Evolutionary conservation across 257 asterid genomes (phyloP).

Genomic region (Forsythia suspensa): DNA sequence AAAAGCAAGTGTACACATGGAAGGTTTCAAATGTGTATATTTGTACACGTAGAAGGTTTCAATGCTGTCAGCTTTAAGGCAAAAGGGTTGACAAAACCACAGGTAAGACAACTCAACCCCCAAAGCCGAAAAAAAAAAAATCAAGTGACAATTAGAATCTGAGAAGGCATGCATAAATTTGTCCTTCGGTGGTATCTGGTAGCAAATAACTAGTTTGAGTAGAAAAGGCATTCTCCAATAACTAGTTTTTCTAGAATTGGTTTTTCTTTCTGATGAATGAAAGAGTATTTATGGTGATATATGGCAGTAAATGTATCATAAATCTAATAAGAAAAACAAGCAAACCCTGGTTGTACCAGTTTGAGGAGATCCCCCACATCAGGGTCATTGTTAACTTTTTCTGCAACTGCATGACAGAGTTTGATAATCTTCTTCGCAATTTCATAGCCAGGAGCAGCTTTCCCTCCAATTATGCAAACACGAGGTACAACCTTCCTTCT

Average conservation of each 20-base stretch:
- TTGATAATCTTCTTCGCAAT: conserved; percentile 57
- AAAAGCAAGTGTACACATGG: too few relatives aligned
- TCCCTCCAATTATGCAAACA: conserved; percentile 56
- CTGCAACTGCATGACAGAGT: conserved; percentile 57
- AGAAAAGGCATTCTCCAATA: not conserved
- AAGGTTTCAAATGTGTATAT: not conserved
- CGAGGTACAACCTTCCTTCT: conserved; percentile 53
- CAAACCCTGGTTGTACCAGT: conserved; percentile 39
- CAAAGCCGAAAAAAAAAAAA: not conserved
- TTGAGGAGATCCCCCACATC: conserved; percentile 51
- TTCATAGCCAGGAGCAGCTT: conserved; percentile 62
- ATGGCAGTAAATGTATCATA: not conserved
- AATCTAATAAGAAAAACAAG: not conserved
- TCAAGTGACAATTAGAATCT: not conserved
- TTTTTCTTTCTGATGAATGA: not conserved
- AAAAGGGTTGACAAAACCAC: not conserved
- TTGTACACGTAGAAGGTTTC: not conserved
- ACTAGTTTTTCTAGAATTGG: not conserved
- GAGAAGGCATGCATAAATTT: not conserved
- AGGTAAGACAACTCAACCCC: not conserved
- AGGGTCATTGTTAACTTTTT: conserved; percentile 44
- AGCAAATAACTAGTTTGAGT: not conserved
- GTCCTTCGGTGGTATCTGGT: not conserved
- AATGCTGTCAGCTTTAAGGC: not conserved
- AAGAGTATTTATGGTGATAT: not conserved